Conservation (phyloP, 2,329 filamentous ascomycete species). For the Fusarium penzigii region DNA sequence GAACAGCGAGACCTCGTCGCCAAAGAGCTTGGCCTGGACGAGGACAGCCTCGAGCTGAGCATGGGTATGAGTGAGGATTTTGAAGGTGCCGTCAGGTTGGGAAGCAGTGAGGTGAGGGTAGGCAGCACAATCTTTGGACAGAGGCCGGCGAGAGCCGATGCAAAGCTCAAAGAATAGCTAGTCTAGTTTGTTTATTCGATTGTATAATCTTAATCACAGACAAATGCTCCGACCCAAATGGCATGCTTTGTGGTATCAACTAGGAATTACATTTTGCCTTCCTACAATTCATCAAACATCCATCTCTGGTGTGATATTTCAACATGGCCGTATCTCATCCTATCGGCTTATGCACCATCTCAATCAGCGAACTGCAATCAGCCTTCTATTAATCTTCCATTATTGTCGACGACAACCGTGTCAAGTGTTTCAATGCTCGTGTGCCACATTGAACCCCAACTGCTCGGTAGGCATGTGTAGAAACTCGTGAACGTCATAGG, state of each 20-base stretch:
- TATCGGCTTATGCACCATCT: slow-evolving; percentile 2
- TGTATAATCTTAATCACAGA: background rate
- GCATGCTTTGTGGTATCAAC: slow-evolving; percentile 27
- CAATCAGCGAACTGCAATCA: slow-evolving; percentile 5
- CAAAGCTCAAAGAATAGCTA: slow-evolving; percentile 61
- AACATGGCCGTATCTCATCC: slow-evolving; percentile 6
- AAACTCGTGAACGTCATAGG: slow-evolving; percentile 11
- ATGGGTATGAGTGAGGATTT: slow-evolving; percentile 99
- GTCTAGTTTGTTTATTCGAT: background rate
- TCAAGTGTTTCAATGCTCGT: slow-evolving; percentile 25
- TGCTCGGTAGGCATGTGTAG: slow-evolving; percentile 25
- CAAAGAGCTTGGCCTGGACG: slow-evolving; percentile 45
- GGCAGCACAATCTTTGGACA: slow-evolving; percentile 93
- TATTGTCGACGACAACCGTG: no score
- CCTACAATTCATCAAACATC: slow-evolving; percentile 14
- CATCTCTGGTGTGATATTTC: background rate
- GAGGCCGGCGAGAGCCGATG: slow-evolving; percentile 76
- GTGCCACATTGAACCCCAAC: slow-evolving; percentile 28
- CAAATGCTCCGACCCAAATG: slow-evolving; percentile 10
- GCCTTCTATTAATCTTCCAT: no score
- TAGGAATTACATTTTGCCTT: slow-evolving; percentile 24
- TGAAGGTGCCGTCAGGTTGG: slow-evolving; percentile 80
- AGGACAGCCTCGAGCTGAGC: slow-evolving; percentile 76
- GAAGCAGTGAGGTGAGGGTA: slow-evolving; percentile 86
- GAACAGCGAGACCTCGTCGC: slow-evolving; percentile 72